phyloP scores from a whole-genome alignment of 73 alveolate species.

The Stentor roeselii region DNA sequence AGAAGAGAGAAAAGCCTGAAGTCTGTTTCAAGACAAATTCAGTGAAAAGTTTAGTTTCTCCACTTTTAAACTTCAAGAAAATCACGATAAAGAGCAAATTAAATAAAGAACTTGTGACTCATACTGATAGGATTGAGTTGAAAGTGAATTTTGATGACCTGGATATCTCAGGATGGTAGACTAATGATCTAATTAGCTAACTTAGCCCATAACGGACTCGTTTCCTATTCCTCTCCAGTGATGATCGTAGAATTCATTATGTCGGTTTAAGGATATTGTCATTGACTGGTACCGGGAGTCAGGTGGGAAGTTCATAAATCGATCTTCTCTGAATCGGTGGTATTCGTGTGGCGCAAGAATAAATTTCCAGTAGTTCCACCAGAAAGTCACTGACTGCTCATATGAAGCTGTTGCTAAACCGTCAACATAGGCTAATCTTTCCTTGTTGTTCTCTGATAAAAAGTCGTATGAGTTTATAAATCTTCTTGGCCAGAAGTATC shows the following conservation, averaged over 20 bases:
- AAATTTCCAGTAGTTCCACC: not conserved
- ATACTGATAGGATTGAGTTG: not conserved
- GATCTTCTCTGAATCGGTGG: not conserved
- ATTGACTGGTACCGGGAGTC: not conserved
- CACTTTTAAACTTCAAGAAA: not conserved
- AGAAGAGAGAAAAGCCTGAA: no score
- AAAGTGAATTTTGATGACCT: not conserved
- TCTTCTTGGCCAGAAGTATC: not conserved
- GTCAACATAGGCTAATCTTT: not conserved
- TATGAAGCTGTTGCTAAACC: not conserved
- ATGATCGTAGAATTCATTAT: not conserved
- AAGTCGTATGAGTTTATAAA: not conserved
- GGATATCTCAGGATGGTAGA: not conserved
- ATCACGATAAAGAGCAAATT: not conserved
- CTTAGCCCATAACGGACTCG: not conserved
- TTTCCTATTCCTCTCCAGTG: not conserved
- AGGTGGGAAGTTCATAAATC: not conserved
- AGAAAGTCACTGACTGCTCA: not conserved
- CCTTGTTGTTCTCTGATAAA: not conserved
- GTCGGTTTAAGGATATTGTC: not conserved
- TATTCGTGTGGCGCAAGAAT: not conserved
- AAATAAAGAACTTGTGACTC: not conserved
- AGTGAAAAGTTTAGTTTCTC: not conserved
- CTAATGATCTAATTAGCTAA: not conserved
- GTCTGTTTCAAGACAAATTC: not conserved